Evolutionary conservation across 306 rosid genomes (phyloP).

Genomic region (Senna tora): DNA sequence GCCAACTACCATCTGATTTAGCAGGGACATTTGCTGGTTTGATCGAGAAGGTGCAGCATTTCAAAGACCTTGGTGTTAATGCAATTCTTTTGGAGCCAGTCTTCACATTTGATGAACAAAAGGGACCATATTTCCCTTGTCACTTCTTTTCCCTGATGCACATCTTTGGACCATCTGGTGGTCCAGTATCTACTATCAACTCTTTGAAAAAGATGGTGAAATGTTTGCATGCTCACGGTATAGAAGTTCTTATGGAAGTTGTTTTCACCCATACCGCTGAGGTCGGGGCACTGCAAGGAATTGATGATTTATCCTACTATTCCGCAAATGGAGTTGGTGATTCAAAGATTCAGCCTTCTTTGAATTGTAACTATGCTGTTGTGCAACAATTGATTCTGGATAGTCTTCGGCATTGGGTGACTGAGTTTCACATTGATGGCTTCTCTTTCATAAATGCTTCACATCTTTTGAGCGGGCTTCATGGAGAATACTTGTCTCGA

Average conservation of each 20-base stretch:
- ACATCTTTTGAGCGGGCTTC: slow-evolving; percentile 58
- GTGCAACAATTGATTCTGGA: slow-evolving; percentile 81
- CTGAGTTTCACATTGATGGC: slow-evolving; percentile 91
- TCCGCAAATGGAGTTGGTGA: slow-evolving; percentile 38
- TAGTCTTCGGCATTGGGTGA: slow-evolving; percentile 82
- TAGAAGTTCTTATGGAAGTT: slow-evolving; percentile 90
- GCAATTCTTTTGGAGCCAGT: slow-evolving; percentile 84
- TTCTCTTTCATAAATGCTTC: slow-evolving; percentile 90
- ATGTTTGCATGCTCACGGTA: slow-evolving; percentile 75
- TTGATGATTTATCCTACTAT: slow-evolving; percentile 73
- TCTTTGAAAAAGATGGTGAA: slow-evolving; percentile 89
- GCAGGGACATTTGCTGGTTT: slow-evolving; percentile 90
- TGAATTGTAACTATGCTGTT: slow-evolving; percentile 83
- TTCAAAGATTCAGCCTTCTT: slow-evolving; percentile 46
- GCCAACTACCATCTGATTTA: slow-evolving; percentile 60
- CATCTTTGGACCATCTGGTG: slow-evolving; percentile 67
- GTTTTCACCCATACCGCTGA: slow-evolving; percentile 80
- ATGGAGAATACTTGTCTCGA: slow-evolving; percentile 71
- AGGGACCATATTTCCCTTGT: slow-evolving; percentile 84
- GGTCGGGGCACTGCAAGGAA: slow-evolving; percentile 72
- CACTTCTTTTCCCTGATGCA: slow-evolving; percentile 78
- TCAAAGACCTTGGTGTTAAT: slow-evolving; percentile 75
- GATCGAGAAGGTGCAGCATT: slow-evolving; percentile 71
- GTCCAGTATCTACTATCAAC: slow-evolving; percentile 56
- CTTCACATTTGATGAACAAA: slow-evolving; percentile 66